These are phyloP conservation scores for Hericium erinaceus DNA, from an alignment of 768 basidiomycete species.

Conservation along the genomic window DNA sequence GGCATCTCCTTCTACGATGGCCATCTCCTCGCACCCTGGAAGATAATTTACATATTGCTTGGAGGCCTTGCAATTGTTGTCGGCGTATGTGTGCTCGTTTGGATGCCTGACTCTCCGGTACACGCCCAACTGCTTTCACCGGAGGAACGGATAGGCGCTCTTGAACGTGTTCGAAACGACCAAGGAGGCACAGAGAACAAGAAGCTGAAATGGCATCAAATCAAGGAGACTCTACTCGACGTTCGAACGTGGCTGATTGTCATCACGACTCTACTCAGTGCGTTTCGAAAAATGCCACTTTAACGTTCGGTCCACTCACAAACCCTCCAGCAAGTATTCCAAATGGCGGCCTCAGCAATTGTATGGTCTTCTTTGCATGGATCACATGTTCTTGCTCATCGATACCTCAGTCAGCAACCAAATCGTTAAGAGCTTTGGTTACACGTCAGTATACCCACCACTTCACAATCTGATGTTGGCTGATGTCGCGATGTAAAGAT, in stretches of 20 bases:
- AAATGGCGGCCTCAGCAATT: slow-evolving; percentile 55
- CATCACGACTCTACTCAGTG: slow-evolving; percentile 48
- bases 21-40: slow-evolving; percentile 41
- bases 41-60: slow-evolving; percentile 52
- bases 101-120: slow-evolving; percentile 59
- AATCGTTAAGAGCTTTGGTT: slow-evolving; percentile 55
- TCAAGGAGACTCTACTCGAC: slow-evolving; percentile 47
- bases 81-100: slow-evolving; percentile 45
- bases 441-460: slow-evolving; percentile 34
- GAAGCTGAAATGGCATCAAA: slow-evolving; percentile 47
- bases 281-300: slow-evolving; percentile 14
- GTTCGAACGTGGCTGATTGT: slow-evolving; percentile 55
- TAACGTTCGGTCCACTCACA: slow-evolving; percentile 5
- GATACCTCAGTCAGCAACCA: slow-evolving; percentile 42
- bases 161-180: slow-evolving; percentile 61
- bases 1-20: slow-evolving; percentile 49
- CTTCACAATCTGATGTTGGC: background rate
- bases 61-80: slow-evolving; percentile 53
- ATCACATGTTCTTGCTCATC: background rate
- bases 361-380: slow-evolving; percentile 25
- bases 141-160: slow-evolving; percentile 51
- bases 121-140: slow-evolving; percentile 45
- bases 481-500: slow-evolving; percentile 22
- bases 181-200: slow-evolving; percentile 57
- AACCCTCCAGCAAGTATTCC: slow-evolving; percentile 46